Evolutionary conservation across 306 rosid genomes (phyloP).

Genomic region (Cucumis hystrix): DNA sequence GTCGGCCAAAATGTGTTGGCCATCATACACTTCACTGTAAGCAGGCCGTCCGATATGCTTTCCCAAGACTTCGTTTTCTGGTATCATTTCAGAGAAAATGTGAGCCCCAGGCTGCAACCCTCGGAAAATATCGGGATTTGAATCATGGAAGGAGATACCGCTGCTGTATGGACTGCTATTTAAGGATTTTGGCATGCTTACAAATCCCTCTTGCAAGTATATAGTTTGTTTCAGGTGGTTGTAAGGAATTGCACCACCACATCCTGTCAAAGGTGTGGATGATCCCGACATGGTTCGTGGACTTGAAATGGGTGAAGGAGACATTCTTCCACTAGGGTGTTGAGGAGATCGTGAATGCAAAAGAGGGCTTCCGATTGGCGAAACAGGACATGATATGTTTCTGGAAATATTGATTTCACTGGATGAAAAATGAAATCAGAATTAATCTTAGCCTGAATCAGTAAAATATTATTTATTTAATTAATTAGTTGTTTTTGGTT

Average conservation of each 20-base stretch:
- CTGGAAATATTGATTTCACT: conserved; percentile 72
- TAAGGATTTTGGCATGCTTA: conserved; percentile 50
- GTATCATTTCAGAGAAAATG: conserved; percentile 43
- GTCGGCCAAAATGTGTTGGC: conserved; percentile 83
- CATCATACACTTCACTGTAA: conserved; percentile 43
- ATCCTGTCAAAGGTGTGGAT: conserved; percentile 76
- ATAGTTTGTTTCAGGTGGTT: conserved; percentile 44
- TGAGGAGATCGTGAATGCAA: conserved; percentile 89
- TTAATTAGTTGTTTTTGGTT: neutral
- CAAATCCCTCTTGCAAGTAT: conserved; percentile 64
- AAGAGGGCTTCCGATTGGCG: conserved; percentile 98
- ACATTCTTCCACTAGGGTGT: conserved; percentile 72
- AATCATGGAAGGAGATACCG: conserved; percentile 46
- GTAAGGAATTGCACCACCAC: conserved; percentile 69
- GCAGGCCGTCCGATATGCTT: conserved; percentile 39
- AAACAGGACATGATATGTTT: conserved; percentile 93
- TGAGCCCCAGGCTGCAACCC: conserved; percentile 68
- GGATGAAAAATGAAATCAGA: conserved; percentile 31
- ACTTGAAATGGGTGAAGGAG: conserved; percentile 97
- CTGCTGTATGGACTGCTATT: conserved; percentile 37
- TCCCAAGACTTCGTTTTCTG: conserved; percentile 51
- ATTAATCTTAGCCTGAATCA: neutral
- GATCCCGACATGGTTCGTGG: conserved; percentile 91
- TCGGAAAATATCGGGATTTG: conserved; percentile 56
- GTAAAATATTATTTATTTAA: neutral